These are phyloP conservation scores for Coniella vitis DNA, from an alignment of 2,329 filamentous ascomycete genomes.

Conservation along the genomic window DNA sequence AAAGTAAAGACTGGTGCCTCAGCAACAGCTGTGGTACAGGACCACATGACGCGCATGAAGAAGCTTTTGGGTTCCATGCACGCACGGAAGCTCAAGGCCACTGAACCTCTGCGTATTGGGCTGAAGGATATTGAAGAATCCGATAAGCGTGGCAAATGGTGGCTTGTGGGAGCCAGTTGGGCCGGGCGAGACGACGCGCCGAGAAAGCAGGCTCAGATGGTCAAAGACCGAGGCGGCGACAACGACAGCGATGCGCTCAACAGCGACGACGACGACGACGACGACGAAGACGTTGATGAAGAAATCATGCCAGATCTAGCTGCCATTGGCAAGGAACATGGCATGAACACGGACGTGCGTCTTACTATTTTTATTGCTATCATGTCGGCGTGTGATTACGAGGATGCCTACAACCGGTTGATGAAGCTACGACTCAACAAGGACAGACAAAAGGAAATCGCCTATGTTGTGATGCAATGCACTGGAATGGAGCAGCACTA, in stretches of 20 bases:
- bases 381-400: slow-evolving; percentile 75
- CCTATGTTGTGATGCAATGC: slow-evolving; percentile 81
- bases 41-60: slow-evolving; percentile 83
- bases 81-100: slow-evolving; percentile 57
- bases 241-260: slow-evolving; percentile 24
- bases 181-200: slow-evolving; percentile 32
- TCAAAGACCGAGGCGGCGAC: slow-evolving; percentile 29
- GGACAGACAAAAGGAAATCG: slow-evolving; percentile 78
- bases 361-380: slow-evolving; percentile 90
- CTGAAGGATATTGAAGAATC: slow-evolving; percentile 76
- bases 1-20: slow-evolving; percentile 69
- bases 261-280: slow-evolving; percentile 33
- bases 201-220: slow-evolving; percentile 17
- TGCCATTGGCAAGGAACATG: slow-evolving; percentile 69
- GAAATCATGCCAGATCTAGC: slow-evolving; percentile 58
- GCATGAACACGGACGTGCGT: slow-evolving; percentile 81
- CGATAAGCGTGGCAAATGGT: slow-evolving; percentile 92
- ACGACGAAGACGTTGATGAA: slow-evolving; percentile 33
- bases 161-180: slow-evolving; percentile 96
- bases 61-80: slow-evolving; percentile 79
- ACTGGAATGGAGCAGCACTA: slow-evolving; percentile 75
- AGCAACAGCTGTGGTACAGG: slow-evolving; percentile 65
- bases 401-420: slow-evolving; percentile 75
- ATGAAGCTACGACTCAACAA: slow-evolving; percentile 79
- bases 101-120: slow-evolving; percentile 74